Evolutionary conservation across 164 flowering plant species (phyloP).

Genomic region (Platanus orientalis): DNA sequence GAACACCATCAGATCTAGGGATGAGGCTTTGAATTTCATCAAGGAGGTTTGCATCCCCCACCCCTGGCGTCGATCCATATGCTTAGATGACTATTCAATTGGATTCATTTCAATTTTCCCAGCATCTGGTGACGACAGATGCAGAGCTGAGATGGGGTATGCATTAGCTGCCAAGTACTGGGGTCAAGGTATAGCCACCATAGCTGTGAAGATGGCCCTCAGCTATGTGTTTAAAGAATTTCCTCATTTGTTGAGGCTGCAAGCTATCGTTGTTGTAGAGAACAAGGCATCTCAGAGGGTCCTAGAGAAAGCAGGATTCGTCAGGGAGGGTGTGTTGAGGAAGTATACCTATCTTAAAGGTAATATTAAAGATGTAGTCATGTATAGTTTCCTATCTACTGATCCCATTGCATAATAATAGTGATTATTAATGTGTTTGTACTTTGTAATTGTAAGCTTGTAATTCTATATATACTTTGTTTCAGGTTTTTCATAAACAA

Average conservation of each 20-base stretch:
- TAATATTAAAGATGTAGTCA: constrained; percentile 22
- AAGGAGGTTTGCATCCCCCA: constrained; percentile 17
- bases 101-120: constrained; percentile 28
- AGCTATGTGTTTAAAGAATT: constrained; percentile 15
- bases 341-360: constrained; percentile 36
- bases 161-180: too few species aligned
- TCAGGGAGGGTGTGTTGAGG: constrained; percentile 38
- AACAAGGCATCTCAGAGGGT: too few species aligned
- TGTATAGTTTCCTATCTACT: constrained; percentile 28
- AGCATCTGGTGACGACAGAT: not conserved
- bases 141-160: constrained; percentile 25
- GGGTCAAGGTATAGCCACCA: constrained; percentile 30
- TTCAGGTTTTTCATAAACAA: too few species aligned
- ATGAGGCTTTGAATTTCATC: constrained; percentile 24
- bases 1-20: constrained; percentile 19
- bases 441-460: too few species aligned
- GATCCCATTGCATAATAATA: too few species aligned
- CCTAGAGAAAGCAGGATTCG: constrained; percentile 47
- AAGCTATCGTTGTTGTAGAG: constrained; percentile 36
- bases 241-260: constrained; percentile 29
- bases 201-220: constrained; percentile 28
- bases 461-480: too few species aligned
- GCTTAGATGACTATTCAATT: constrained; percentile 26
- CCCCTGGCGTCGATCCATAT: constrained; percentile 30
- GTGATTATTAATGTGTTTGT: too few species aligned